phyloP scores from a whole-genome alignment of 495 filamentous ascomycete species.

The Trichoderma virens region DNA sequence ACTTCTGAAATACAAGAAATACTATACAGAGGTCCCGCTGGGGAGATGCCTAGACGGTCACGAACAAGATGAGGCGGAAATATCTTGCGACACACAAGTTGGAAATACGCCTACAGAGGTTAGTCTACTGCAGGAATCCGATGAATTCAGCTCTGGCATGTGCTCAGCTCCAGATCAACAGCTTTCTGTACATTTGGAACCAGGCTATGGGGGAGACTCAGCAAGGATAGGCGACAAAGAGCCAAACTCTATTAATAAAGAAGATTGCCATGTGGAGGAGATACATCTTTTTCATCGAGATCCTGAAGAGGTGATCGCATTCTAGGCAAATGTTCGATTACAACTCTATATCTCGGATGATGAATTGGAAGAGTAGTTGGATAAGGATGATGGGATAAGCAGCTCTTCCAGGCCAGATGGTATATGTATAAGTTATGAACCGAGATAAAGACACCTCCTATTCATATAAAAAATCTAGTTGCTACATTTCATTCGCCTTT shows the following conservation, averaged over 20 bases:
- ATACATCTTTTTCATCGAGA: slow-evolving; percentile 6
- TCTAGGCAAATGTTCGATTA: slow-evolving; percentile 16
- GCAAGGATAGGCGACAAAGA: neutral
- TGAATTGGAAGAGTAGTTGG: neutral
- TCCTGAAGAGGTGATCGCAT: slow-evolving; percentile 14
- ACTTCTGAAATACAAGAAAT: slow-evolving; percentile 21
- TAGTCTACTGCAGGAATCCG: neutral
- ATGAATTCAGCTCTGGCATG: neutral
- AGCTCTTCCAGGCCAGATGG: no score
- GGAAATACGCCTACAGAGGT: neutral
- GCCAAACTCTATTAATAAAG: neutral
- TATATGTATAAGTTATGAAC: no score
- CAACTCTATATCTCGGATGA: slow-evolving; percentile 15
- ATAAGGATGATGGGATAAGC: neutral
- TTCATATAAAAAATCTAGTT: neutral
- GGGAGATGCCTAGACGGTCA: slow-evolving; percentile 20
- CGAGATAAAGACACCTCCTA: no score
- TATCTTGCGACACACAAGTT: neutral
- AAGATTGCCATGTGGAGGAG: neutral
- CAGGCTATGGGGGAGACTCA: neutral
- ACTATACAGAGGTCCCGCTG: slow-evolving; percentile 19
- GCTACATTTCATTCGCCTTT: neutral
- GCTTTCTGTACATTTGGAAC: neutral
- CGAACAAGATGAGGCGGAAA: neutral
- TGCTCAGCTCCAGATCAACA: neutral